Conservation (phyloP, 805 yeast genomes). For the Tetrapisispora fleetii region DNA sequence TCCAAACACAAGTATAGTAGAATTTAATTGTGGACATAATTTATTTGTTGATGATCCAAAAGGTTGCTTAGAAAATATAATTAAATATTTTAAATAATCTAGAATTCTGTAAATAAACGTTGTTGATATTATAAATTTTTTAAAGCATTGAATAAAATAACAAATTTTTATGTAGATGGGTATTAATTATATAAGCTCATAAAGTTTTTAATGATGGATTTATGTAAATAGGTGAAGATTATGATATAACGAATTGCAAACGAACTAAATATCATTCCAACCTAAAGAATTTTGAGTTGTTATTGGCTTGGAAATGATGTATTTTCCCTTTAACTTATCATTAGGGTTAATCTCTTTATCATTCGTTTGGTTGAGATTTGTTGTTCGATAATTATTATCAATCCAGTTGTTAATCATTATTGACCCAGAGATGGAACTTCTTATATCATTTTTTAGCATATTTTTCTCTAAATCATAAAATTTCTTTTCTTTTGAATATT, state of each 20-base stretch:
- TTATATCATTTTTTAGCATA: not conserved
- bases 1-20: conserved; percentile 17
- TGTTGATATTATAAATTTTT: not conserved
- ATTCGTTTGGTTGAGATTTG: not conserved
- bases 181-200: not conserved
- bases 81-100: conserved; percentile 11
- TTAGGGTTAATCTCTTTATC: not conserved
- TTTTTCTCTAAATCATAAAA: conserved; percentile 10
- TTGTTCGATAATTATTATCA: conserved; percentile 15
- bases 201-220: too few species aligned
- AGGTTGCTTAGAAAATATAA: conserved; percentile 9
- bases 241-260: not conserved
- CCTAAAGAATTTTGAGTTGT: conserved; percentile 65
- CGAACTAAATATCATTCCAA: conserved; percentile 37
- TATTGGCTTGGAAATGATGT: conserved; percentile 56
- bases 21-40: conserved; percentile 26
- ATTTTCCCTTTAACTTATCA: conserved; percentile 15
- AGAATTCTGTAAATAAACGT: too few species aligned
- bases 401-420: conserved; percentile 27
- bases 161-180: not conserved
- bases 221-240: not conserved
- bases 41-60: conserved; percentile 22
- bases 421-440: conserved; percentile 17
- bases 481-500: conserved; percentile 6
- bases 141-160: not conserved